Percentiles rank a stretch among this genome's conserved stretches.
phyloP scores from a whole-genome alignment of 108 stramenopile genomes.

The Cyclotella atomus region DNA sequence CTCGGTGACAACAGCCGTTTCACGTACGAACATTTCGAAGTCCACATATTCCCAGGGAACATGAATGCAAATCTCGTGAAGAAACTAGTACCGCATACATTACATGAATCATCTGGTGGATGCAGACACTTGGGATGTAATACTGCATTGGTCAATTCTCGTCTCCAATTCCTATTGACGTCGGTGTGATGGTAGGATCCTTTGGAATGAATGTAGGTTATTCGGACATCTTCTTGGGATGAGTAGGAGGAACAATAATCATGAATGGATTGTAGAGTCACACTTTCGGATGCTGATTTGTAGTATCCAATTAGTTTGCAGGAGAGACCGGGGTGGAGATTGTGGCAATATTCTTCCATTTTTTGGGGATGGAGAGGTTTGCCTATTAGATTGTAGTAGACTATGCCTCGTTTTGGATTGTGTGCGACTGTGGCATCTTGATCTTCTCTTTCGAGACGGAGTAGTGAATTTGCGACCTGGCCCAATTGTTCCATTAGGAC shows the following conservation, averaged over 20 bases:
- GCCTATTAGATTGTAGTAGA: slow-evolving; percentile 50
- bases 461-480: slow-evolving; percentile 40
- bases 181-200: slow-evolving; percentile 45
- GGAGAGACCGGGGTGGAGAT: slow-evolving; percentile 19
- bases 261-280: slow-evolving; percentile 37
- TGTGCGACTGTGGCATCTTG: neutral
- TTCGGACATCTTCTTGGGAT: slow-evolving; percentile 7
- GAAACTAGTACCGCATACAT: slow-evolving; percentile 53
- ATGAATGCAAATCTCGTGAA: slow-evolving; percentile 54
- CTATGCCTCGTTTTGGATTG: slow-evolving; percentile 15
- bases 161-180: slow-evolving; percentile 43
- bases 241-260: slow-evolving; percentile 20
- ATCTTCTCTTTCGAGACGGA: neutral
- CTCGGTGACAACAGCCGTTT: slow-evolving; percentile 45
- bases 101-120: slow-evolving; percentile 49
- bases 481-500: slow-evolving; percentile 45
- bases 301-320: slow-evolving; percentile 40
- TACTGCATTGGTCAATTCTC: slow-evolving; percentile 42
- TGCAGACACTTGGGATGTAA: slow-evolving; percentile 41
- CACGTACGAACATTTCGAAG: slow-evolving; percentile 56
- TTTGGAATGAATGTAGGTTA: slow-evolving; percentile 49
- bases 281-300: slow-evolving; percentile 37
- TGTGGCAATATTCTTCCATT: slow-evolving; percentile 29
- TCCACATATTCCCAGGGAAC: slow-evolving; percentile 62
- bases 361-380: slow-evolving; percentile 28